Evolutionary conservation across 805 yeast species (phyloP).

Genomic region (Cyberlindnera suaveolens): DNA sequence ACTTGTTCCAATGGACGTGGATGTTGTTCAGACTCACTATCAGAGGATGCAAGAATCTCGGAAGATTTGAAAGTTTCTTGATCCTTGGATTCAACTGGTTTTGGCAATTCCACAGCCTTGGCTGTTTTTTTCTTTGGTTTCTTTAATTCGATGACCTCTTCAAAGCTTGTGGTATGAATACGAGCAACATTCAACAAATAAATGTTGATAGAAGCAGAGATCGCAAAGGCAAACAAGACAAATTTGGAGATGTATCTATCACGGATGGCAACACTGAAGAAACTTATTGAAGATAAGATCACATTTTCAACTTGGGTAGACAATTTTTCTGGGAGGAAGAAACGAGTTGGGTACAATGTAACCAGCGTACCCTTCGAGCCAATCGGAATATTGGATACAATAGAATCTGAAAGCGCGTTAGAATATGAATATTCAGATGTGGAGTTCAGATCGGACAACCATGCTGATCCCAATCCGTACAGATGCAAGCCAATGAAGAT

Average conservation of each 20-base stretch:
- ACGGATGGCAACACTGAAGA: constrained; percentile 61
- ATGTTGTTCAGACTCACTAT: constrained; percentile 30
- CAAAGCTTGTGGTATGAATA: constrained; percentile 41
- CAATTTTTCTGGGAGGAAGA: constrained; percentile 51
- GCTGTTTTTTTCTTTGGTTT: constrained; percentile 22
- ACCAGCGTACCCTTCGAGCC: constrained; percentile 46
- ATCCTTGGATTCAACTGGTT: constrained; percentile 8
- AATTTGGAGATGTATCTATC: constrained; percentile 78
- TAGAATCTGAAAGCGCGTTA: constrained; percentile 19
- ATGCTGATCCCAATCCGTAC: constrained; percentile 63
- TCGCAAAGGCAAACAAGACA: constrained; percentile 61
- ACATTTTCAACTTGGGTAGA: constrained; percentile 59
- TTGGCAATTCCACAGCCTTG: constrained; percentile 30
- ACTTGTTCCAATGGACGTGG: constrained; percentile 61
- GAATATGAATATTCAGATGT: constrained; percentile 17
- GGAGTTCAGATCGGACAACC: constrained; percentile 50
- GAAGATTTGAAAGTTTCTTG: constrained; percentile 18
- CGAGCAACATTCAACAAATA: constrained; percentile 85
- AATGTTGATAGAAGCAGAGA: constrained; percentile 75
- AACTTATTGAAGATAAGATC: constrained; percentile 42
- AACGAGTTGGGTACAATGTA: constrained; percentile 50
- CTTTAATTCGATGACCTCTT: constrained; percentile 16
- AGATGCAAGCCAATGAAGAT: constrained; percentile 58
- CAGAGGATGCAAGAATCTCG: constrained; percentile 27
- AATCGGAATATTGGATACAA: constrained; percentile 26